Base-by-base conservation (phyloP, 2,329 filamentous ascomycete species). In the Penicillium crustosum region DNA sequence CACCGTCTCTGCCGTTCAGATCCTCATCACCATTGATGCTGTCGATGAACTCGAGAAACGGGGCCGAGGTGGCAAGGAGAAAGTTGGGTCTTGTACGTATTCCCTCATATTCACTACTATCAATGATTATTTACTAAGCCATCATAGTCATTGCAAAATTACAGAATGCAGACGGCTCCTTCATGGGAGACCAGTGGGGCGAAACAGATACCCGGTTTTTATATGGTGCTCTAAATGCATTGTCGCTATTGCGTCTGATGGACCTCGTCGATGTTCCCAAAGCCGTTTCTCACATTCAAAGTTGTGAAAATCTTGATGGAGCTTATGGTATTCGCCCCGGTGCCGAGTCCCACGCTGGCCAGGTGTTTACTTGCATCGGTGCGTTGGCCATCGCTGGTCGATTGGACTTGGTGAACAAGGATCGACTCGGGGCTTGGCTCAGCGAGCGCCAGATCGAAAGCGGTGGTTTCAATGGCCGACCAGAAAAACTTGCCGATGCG, bases 181-280 rank as follows among this genome's bases (percentile, higher is more conserved):
- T 99, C 75, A 86, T 89, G 54, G 94, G 94, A 49, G 94, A 99
- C 70, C 89, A 96, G 75, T 99, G 93, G 93, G 94, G 94, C 33
- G 94, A 99, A 75, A 88, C 89, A 62, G 94, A 99, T 75, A 97
- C 94, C 0, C 87, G 94, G 25, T 99, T 99, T 72, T 82, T 99
- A 12, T 97, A 96, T 71, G 89, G 89, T 36, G 92, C 91, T 8
- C 81, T 99, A 55, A 96, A 95, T 72, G 91, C 91, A 0, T 81
- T 99, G 17, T 97, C 93, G 0, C 84, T 99, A 10, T 82, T 99
- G 19, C 84, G 85, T 6, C 81, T 93, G 36, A 78, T 95, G 49
- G 78, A 87, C 47, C 74, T 93, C 3, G 84, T 96, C 61, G 84
- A 99, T 69, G 83, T 97, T 6, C 81, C 89, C 58, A 90, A 89